phyloP scores from a whole-genome alignment of 2,329 filamentous ascomycete genomes.

The Penicillium capsulatum region DNA sequence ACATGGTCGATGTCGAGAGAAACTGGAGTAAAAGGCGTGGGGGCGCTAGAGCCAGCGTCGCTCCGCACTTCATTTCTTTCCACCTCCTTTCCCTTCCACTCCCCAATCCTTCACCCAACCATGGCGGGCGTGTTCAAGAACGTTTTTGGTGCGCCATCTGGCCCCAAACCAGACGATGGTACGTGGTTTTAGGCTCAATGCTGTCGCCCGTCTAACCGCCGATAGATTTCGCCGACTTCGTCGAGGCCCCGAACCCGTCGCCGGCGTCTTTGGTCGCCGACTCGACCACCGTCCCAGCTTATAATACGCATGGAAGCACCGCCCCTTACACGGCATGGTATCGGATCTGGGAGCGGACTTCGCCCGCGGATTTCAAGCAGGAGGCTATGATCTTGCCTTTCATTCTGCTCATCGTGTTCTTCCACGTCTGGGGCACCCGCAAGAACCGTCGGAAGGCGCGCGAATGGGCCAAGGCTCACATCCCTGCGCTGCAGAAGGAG shows the following conservation, averaged over 20 bases:
- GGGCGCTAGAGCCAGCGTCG: conserved; percentile 42
- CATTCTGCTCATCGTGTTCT: conserved; percentile 66
- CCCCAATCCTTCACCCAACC: conserved; percentile 16
- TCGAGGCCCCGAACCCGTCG: conserved; percentile 66
- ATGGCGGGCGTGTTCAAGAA: conserved; percentile 42
- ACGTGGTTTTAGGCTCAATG: conserved; percentile 18
- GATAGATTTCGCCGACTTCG: conserved; percentile 91
- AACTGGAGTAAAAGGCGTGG: conserved; percentile 33
- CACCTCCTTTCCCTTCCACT: conserved; percentile 24
- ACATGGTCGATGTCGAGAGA: conserved; percentile 13
- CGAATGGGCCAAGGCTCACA: conserved; percentile 73
- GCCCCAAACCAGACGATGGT: conserved; percentile 37
- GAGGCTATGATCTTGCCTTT: conserved; percentile 78
- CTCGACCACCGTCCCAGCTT: conserved; percentile 38
- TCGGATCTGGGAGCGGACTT: conserved; percentile 87
- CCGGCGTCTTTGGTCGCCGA: conserved; percentile 47
- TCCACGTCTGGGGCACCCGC: conserved; percentile 77
- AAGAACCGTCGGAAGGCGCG: conserved; percentile 76
- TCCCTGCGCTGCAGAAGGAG: conserved; percentile 68
- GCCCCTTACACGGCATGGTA: conserved; percentile 92
- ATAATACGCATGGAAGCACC: conserved; percentile 44
- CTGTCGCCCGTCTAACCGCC: conserved; percentile 5
- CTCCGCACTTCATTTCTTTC: conserved; percentile 24
- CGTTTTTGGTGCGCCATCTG: conserved; percentile 35
- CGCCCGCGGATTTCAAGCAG: conserved; percentile 75